A percentile compares a stretch with the other conserved stretches of the same genome.
phyloP scores from a whole-genome alignment of 2,329 filamentous ascomycete species.

The Aciculosporium take region DNA sequence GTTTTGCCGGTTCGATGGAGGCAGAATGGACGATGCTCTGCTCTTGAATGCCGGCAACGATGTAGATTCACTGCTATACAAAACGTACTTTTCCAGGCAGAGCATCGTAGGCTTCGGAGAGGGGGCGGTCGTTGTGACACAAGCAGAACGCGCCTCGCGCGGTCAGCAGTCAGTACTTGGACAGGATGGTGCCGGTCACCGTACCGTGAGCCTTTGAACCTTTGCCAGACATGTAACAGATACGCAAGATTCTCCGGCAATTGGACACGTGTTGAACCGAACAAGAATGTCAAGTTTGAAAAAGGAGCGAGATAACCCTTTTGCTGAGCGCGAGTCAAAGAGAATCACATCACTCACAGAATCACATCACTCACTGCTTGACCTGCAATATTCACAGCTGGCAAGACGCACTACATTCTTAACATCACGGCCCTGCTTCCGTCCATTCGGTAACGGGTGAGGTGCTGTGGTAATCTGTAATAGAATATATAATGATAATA shows the following conservation, averaged over 20 bases:
- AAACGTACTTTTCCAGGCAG: not conserved
- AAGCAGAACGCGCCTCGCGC: not conserved
- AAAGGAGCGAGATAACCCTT: too few relatives aligned
- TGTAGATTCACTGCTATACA: not conserved
- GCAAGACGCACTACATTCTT: too few relatives aligned
- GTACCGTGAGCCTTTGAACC: slow-evolving; percentile 35
- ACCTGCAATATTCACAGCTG: too few relatives aligned
- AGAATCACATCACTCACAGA: too few relatives aligned
- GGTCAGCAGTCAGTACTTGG: slow-evolving; percentile 39
- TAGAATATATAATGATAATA: too few relatives aligned
- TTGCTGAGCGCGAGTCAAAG: too few relatives aligned
- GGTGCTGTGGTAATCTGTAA: too few relatives aligned
- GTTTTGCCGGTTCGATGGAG: slow-evolving; percentile 1
- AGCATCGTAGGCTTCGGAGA: slow-evolving; percentile 15
- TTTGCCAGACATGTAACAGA: slow-evolving; percentile 26
- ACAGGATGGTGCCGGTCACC: slow-evolving; percentile 50
- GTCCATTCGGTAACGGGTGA: too few relatives aligned
- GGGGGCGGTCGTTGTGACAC: not conserved
- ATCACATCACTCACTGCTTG: too few relatives aligned
- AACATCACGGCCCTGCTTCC: too few relatives aligned
- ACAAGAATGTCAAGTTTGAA: slow-evolving; percentile 2
- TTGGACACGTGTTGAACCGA: not conserved
- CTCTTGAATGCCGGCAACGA: not conserved
- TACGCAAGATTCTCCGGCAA: not conserved
- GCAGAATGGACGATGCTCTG: not conserved